Conservation (phyloP, 495 filamentous ascomycete genomes). For the Cetradonia linearis region DNA sequence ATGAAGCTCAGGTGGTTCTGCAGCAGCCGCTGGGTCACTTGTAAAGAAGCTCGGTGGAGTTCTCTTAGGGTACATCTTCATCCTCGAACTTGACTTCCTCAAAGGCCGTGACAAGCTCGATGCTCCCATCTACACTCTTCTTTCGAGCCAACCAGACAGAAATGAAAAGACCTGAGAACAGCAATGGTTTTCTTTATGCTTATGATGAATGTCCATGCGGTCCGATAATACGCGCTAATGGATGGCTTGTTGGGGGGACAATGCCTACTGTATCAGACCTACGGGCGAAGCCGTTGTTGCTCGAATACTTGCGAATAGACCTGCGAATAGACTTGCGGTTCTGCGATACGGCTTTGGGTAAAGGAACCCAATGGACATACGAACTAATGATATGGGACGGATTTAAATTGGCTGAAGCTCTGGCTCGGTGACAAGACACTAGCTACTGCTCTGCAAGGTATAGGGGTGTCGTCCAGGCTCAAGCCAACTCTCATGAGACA, state of each 20-base stretch:
- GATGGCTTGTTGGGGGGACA: too few species aligned
- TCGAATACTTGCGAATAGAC: too few species aligned
- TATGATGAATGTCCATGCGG: too few species aligned
- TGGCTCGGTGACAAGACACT: not conserved
- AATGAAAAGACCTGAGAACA: not conserved
- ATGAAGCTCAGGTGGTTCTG: constrained; percentile 64
- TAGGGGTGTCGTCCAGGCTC: not conserved
- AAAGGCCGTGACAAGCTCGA: constrained; percentile 83
- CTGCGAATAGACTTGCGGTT: not conserved
- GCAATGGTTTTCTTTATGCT: too few species aligned
- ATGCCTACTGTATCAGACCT: too few species aligned
- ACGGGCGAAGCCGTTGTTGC: too few species aligned
- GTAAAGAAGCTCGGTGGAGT: constrained; percentile 77
- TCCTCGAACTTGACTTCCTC: constrained; percentile 92
- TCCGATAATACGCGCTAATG: too few species aligned
- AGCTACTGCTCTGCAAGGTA: not conserved
- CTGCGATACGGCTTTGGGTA: not conserved
- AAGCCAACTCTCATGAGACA: not conserved
- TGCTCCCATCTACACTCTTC: constrained; percentile 75
- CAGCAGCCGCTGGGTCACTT: constrained; percentile 74
- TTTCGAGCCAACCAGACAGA: constrained; percentile 47
- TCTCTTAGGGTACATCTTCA: constrained; percentile 81
- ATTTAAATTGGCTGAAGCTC: not conserved
- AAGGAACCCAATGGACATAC: not conserved
- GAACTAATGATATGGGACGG: not conserved